These are phyloP conservation scores for Wickerhamiella slavikovae DNA, from an alignment of 805 yeast genomes.

Conservation along the genomic window DNA sequence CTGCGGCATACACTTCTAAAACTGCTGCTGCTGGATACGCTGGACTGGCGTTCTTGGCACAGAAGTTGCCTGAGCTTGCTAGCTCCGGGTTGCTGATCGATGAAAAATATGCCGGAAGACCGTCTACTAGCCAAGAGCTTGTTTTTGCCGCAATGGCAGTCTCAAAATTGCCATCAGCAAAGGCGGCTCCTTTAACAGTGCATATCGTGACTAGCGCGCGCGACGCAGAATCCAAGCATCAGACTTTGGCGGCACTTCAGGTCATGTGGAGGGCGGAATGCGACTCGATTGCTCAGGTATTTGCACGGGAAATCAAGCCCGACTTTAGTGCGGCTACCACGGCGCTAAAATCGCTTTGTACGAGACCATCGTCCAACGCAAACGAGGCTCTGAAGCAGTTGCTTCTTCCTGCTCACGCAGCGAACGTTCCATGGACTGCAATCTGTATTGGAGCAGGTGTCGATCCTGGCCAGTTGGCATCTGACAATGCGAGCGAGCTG, in stretches of 20 bases:
- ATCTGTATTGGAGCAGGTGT: slow-evolving; percentile 34
- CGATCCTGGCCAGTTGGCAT: slow-evolving; percentile 45
- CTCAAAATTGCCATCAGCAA: not conserved
- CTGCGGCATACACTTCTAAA: slow-evolving; percentile 6
- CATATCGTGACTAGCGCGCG: not conserved
- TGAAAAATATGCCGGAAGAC: slow-evolving; percentile 8
- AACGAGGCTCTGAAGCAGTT: slow-evolving; percentile 17
- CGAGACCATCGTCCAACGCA: no score
- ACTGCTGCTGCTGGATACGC: slow-evolving; percentile 36
- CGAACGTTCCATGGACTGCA: slow-evolving; percentile 55
- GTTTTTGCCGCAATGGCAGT: slow-evolving; percentile 6
- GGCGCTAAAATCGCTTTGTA: no score
- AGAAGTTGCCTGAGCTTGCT: no score
- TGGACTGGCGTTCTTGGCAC: slow-evolving; percentile 6
- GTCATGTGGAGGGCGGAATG: slow-evolving; percentile 1
- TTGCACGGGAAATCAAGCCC: slow-evolving; percentile 1
- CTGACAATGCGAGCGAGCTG: slow-evolving; percentile 12
- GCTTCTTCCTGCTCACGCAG: slow-evolving; percentile 27
- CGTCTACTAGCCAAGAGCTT: slow-evolving; percentile 4
- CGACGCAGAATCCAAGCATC: not conserved
- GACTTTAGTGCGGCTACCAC: not conserved
- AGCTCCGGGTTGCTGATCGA: slow-evolving; percentile 5
- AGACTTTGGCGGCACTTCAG: not conserved
- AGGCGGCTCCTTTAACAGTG: slow-evolving; percentile 1
- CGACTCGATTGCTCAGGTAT: not conserved